Evolutionary conservation across 2,329 filamentous ascomycete species (phyloP).

Genomic region (Chrysosporium queenslandicum): DNA sequence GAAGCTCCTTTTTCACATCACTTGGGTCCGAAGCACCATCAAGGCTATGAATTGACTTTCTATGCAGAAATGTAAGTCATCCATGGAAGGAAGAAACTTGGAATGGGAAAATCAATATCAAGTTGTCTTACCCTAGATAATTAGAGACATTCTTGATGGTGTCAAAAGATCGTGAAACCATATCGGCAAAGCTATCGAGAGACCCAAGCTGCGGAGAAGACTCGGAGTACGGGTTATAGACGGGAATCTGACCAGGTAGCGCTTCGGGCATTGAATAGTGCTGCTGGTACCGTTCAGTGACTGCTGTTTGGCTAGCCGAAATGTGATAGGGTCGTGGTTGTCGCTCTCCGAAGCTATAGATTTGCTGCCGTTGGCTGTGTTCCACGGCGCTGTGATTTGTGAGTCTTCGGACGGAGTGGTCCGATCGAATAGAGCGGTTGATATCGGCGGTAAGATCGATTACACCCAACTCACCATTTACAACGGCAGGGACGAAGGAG

Average conservation of each 20-base stretch:
- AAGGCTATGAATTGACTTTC: background rate
- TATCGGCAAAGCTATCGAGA: background rate
- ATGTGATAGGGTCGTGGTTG: background rate
- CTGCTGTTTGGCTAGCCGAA: background rate
- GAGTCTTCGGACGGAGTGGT: background rate
- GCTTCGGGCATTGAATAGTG: background rate
- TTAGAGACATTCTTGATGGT: background rate
- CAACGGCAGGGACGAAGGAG: background rate
- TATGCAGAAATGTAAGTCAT: background rate
- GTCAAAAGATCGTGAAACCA: background rate
- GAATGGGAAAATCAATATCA: background rate
- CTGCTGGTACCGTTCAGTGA: background rate
- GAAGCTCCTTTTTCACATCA: conserved; percentile 47
- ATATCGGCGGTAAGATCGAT: background rate
- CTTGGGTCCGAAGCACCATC: conserved; percentile 39
- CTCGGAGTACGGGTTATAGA: background rate
- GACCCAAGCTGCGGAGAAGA: background rate
- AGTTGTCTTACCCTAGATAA: background rate
- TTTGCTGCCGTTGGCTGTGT: background rate
- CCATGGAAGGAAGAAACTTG: background rate
- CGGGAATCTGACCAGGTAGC: background rate
- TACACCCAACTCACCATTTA: background rate
- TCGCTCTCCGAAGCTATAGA: background rate
- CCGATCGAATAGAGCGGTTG: background rate
- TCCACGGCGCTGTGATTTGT: background rate